Evolutionary conservation across 371 early-diverging fungal genomes (phyloP), one percentile per base, ranked within the genome.

Genomic region (Mucor velutinosus): DNA sequence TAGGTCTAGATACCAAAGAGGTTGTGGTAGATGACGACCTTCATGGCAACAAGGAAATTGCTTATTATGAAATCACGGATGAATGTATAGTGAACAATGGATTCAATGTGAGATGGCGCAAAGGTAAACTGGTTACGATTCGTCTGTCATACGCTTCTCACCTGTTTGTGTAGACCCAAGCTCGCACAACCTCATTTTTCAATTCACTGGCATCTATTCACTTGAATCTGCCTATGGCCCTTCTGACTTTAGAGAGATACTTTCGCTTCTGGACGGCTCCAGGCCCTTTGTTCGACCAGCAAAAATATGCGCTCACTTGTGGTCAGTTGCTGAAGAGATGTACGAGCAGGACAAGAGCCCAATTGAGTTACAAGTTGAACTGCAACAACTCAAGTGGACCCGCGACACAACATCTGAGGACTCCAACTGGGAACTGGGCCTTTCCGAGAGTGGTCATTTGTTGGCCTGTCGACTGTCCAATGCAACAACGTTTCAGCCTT

Each of bases 61-160:
- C 57, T 1, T 77, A 58, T 29, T 60, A 45, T 23, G 69, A 74
- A 17, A 66, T 81, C 2, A 70, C 53, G 0, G 79, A 78, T 25
- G 51, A 65, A 29, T 55, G 64, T 39, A 43, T 78, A 8, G 32
- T 67, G 5, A 47, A 63, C 3, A 81, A 78, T 65, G 82, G 82
- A 14, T 79, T 81, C 30, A 23, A 39, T 8, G 65, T 62, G 11
- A 67, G 74, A 27, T 81, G 77, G 77, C 62, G 73, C 12, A 74
- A 67, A 68, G 71, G 70, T 67, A 62, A 65, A 23, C 21, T 37
- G 0, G 14, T 8, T 14, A 37, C 5, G 10, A 10, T 35, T 10
- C 35, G 10, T 10, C 35, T 35, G 6, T 4, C 8, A 35, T 10
- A 35, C 30, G 30, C 14, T 37, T 1, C 19, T 57, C 33, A 6